Percentiles rank a stretch among this genome's conserved stretches.
These are phyloP conservation scores for Physcia stellaris DNA, from an alignment of 495 filamentous ascomycete genomes.

Conservation along the genomic window DNA sequence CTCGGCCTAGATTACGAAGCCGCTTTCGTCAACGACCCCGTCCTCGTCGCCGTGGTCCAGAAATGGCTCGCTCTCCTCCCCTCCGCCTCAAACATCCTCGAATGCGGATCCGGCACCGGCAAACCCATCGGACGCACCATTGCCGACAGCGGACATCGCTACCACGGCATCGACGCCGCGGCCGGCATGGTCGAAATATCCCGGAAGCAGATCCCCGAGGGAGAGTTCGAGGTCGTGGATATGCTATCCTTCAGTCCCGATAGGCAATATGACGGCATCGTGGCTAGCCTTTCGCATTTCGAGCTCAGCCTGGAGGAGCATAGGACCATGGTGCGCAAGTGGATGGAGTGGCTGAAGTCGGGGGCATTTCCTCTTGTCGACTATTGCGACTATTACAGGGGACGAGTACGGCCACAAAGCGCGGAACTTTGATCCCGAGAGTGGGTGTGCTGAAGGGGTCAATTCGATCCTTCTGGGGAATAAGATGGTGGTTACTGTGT, in stretches of 20 bases:
- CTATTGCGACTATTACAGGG: slow-evolving; percentile 7
- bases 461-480: slow-evolving; percentile 6
- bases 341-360: slow-evolving; percentile 12
- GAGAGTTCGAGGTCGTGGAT: slow-evolving; percentile 19
- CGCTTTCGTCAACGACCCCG: slow-evolving; percentile 19
- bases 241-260: slow-evolving; percentile 17
- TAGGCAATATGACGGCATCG: slow-evolving; percentile 6
- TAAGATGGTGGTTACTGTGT: slow-evolving; percentile 1
- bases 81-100: slow-evolving; percentile 16
- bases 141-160: slow-evolving; percentile 18
- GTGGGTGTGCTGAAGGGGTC: slow-evolving; percentile 9
- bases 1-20: slow-evolving; percentile 18
- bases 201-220: slow-evolving; percentile 17
- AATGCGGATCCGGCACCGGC: slow-evolving; percentile 38
- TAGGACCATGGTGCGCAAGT: slow-evolving; percentile 6
- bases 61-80: slow-evolving; percentile 8
- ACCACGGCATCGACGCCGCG: slow-evolving; percentile 26
- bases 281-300: slow-evolving; percentile 14
- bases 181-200: slow-evolving; percentile 21
- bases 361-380: slow-evolving; percentile 8
- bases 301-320: slow-evolving; percentile 8
- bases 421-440: slow-evolving; percentile 11
- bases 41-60: slow-evolving; percentile 7
- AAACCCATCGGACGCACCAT: slow-evolving; percentile 22
- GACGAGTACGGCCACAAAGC: slow-evolving; percentile 7